These are phyloP conservation scores for Rhodotorula toruloides DNA, from an alignment of 768 basidiomycete genomes.

Conservation along the genomic window DNA sequence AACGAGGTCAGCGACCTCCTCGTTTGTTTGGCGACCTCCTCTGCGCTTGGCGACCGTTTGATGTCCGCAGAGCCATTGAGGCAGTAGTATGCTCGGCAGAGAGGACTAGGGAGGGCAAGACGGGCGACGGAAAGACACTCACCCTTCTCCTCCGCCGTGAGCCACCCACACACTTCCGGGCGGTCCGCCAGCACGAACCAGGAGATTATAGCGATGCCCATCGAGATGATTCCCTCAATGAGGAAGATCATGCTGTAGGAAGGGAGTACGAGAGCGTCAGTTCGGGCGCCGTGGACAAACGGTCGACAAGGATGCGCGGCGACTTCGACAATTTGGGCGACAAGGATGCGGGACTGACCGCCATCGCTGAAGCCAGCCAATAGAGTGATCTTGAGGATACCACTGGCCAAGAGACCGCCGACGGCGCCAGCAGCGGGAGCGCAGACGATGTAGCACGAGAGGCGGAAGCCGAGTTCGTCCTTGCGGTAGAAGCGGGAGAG, in stretches of 20 bases:
- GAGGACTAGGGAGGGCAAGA: neutral
- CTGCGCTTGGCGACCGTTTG: too few species aligned
- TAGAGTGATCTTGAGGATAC: slow-evolving; percentile 20
- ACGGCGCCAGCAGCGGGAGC: slow-evolving; percentile 41
- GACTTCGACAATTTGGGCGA: too few species aligned
- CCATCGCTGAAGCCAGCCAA: slow-evolving; percentile 7
- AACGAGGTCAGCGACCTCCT: too few species aligned
- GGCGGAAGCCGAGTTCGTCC: slow-evolving; percentile 39
- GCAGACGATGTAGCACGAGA: slow-evolving; percentile 39
- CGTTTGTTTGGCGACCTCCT: too few species aligned
- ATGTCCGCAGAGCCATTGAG: too few species aligned
- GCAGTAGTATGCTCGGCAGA: neutral
- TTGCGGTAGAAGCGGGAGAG: slow-evolving; percentile 31
- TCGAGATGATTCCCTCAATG: slow-evolving; percentile 36
- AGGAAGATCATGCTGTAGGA: slow-evolving; percentile 19
- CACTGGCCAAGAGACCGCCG: slow-evolving; percentile 42
- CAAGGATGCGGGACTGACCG: neutral
- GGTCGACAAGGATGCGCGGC: too few species aligned
- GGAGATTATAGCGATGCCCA: slow-evolving; percentile 20
- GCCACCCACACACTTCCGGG: slow-evolving; percentile 34
- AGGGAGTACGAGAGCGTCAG: too few species aligned
- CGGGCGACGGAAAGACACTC: neutral
- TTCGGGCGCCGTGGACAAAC: too few species aligned
- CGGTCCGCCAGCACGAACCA: slow-evolving; percentile 35
- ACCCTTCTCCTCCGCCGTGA: slow-evolving; percentile 34